Base-by-base conservation (phyloP, 2,329 filamentous ascomycete species). In the Clonostachys byssicola region DNA sequence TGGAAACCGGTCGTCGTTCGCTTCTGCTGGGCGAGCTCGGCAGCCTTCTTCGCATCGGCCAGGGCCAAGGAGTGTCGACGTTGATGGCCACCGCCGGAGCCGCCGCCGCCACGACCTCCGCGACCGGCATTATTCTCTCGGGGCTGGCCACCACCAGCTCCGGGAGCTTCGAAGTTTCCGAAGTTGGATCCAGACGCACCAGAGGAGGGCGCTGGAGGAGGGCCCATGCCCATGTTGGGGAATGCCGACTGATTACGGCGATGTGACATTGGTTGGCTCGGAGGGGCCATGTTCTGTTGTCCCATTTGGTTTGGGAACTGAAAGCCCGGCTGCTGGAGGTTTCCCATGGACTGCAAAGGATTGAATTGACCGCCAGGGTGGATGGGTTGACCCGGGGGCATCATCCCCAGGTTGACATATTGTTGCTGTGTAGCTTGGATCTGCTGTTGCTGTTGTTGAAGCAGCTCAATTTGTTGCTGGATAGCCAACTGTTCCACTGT, bases 221-320 rank as follows among this genome's bases (percentile, higher is more conserved):
- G 88, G 20, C 89, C 90, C 83, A 95, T 88, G 52, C 86, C 83
- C 80, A 96, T 90, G 60, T 90, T 94, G 44, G 94, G 92, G 56
- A 97, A 80, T 63, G 92, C 92, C 65, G 94, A 97, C 72, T 96
- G 92, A 77, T 97, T 97, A 74, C 94, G 91, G 68, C 94, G 91
- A 79, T 99, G 94, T 68, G 90, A 85, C 57, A 85, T 75, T 66
- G 94, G 90, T 52, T 80, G 85, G 40, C 89, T 86, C 52, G 87
- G 76, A 58, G 85, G 35, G 18, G 42, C 87, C 81, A 92, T 83
- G 47, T 82, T 78, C 54, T 84, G 87, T 68, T 88, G 84, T 60
- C 81, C 80, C 62, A 88, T 75, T 72, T 89, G 89, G 60, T 81
- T 82, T 47, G 89, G 88, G 64, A 96, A 96, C 64, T 96, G 92